Evolutionary conservation across 345 rosid species (phyloP), one percentile per base, ranked within the genome.

Genomic region (Brassica carinata): DNA sequence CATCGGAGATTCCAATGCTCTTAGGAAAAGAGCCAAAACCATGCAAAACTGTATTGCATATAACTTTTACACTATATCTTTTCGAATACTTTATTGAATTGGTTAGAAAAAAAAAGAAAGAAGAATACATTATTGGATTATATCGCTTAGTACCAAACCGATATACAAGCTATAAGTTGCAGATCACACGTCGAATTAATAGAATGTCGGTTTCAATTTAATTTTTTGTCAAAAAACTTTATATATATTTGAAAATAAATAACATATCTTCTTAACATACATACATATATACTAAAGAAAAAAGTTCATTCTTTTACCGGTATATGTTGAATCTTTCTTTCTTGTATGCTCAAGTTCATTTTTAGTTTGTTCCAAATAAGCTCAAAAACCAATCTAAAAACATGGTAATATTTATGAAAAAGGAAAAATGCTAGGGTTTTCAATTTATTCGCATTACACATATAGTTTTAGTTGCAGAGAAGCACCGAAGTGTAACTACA

Each of bases 381-480:
- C 29, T 61, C 33, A 61, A 4, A 26, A 23, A 4, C 27, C 7
- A 61, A 23, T 61, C 64, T 61, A 19, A 59, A 59, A 57, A 23
- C 64, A 19, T 59, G 64, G 64, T 59, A 23, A 8, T 27, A 23
- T 19, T 2, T 57, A 8, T 57, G 7, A 2, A 17, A 17, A 17
- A 57, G 13, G 64, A 61, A 26, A 61, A 61, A 26, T 31, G 33
- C 33, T 2, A 4, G 33, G 34, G 15, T 53, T 66, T 65, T 66
- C n/a, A 66, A 66, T 66, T 66, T 66, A 36, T 66, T 66, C 29
- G 51, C 51, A 18, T 34, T 36, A 33, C 29, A 64, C 43, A 64
- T 1, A 26, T 27, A 13, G 5, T 30, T 38, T 66, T 18, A 23
- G 70, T 48, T 14, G 5, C 57, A 48, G 57, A 48, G 15, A 8